Base-by-base conservation (phyloP, 768 basidiomycete species). In the Phanerochaete carnosa region DNA sequence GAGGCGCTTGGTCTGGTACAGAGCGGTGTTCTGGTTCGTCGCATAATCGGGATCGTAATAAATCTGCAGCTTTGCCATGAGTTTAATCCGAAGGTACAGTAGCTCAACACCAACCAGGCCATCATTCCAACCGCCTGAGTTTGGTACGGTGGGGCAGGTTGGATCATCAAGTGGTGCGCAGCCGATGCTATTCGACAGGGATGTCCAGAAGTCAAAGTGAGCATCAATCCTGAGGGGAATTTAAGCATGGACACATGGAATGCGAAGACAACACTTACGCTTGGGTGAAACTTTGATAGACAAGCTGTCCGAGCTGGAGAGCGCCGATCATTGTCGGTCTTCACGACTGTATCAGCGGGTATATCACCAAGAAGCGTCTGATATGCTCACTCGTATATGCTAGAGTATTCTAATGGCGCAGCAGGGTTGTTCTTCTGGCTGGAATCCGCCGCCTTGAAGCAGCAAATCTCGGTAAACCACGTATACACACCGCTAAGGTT, bases 61-160 rank as follows among this genome's bases (percentile, higher is more conserved):
- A 15, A 78, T 74, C 58, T 75, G 51, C 5, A 26, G 7, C 15
- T 11, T 13, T 7, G 73, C 72, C 22, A 33, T 57, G 45, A 49
- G 23, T 7, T 8, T 2, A 32, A 15, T 12, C n/a, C n/a, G 49
- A 23, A 15, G 1, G n/a, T 25, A n/a, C 5, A 9, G 11, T 16
- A 12, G n/a, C n/a, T n/a, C n/a, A 13, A 28, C 29, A 28, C 19
- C 32, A 25, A 43, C 39, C 47, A 28, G 16, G 54, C 74, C 64
- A 49, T 78, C 79, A 59, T 72, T 79, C 79, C 79, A 80, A 19
- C 79, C 79, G 45, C 69, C 67, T 0, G 74, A 68, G 60, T 80
- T 79, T 22, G 72, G 57, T 1, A 66, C 71, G 8, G 72, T 74
- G 12, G 72, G 66, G 28, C 79, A 80, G 2, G 68, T 67, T 0